phyloP scores from a whole-genome alignment of 768 basidiomycete genomes.

The Tephrocybe rancida region DNA sequence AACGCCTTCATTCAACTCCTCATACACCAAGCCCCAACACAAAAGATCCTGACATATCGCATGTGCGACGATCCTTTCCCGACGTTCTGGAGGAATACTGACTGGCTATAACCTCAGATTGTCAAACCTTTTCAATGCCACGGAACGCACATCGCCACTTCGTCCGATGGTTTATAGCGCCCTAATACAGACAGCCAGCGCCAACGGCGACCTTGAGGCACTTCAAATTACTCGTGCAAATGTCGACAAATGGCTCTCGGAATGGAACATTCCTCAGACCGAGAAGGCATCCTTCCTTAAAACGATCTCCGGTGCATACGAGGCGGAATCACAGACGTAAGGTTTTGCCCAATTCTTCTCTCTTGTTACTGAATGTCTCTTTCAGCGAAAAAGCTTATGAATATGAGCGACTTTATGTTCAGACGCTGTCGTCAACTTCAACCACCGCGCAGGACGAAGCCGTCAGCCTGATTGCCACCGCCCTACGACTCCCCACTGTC shows the following conservation, averaged over 20 bases:
- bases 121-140: conserved; percentile 80
- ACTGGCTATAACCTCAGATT: conserved; percentile 46
- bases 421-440: conserved; percentile 58
- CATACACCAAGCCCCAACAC: conserved; percentile 55
- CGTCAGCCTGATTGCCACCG: conserved; percentile 60
- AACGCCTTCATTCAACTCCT: conserved; percentile 57
- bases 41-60: conserved; percentile 69
- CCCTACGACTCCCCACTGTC: conserved; percentile 63
- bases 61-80: conserved; percentile 49
- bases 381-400: conserved; percentile 63
- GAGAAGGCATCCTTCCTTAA: conserved; percentile 71
- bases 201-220: conserved; percentile 62
- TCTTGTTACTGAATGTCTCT: neutral
- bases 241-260: conserved; percentile 77
- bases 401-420: conserved; percentile 63
- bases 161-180: conserved; percentile 64
- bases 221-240: conserved; percentile 61
- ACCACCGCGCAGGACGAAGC: conserved; percentile 55
- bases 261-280: conserved; percentile 68
- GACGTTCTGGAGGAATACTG: conserved; percentile 4
- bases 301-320: conserved; percentile 58
- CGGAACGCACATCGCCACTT: conserved; percentile 65
- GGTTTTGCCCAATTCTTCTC: conserved; percentile 25
- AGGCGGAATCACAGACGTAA: conserved; percentile 61
- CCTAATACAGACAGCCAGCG: conserved; percentile 60